Base-by-base conservation (phyloP, 169 alveolate species). In the Plasmodium chabaudi region DNA sequence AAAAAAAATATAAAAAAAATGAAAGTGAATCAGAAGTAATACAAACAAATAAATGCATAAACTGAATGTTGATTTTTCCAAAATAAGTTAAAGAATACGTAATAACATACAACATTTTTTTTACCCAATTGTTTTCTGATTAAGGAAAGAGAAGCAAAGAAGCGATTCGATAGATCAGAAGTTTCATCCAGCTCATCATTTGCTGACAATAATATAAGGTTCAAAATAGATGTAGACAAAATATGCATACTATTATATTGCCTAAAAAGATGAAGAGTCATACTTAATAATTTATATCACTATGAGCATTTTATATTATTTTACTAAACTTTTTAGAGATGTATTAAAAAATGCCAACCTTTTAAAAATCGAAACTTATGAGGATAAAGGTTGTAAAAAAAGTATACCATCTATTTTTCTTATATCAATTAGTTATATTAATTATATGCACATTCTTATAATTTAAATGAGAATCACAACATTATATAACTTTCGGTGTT, bases 311-410 rank as follows among this genome's bases (percentile, higher is more conserved):
- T 34, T 34, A 34, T 34, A 34, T 34, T 34, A 34, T 34, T 34
- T 51, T 19, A 49, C n/a, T 57, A 63, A 23, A 21, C 42, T 49
- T 39, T 49, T 75, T 51, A 67, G 70, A 57, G 82, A 79, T 19
- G 56, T n/a, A 6, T 17, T 59, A 65, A 60, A 59, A 60, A 55
- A 47, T 53, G 25, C 44, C 61, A 57, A 67, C 5, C 4, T 69
- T 46, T 53, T 65, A 65, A 61, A 57, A 65, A 15, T 42, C 34
- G 70, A 65, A 65, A 46, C 71, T n/a, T 23, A 57, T 15, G 56
- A 79, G 3, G 21, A 63, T 15, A 72, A 79, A 65, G 89, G 89
- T 79, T 67, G 17, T 23, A n/a, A n/a, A n/a, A 34, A 34, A 34
- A 3, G 4, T 34, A 34, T 27, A 27, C 2, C 5, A 3, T 34